phyloP scores from a whole-genome alignment of 352 stramenopile species.

The Pythium angustatum region DNA sequence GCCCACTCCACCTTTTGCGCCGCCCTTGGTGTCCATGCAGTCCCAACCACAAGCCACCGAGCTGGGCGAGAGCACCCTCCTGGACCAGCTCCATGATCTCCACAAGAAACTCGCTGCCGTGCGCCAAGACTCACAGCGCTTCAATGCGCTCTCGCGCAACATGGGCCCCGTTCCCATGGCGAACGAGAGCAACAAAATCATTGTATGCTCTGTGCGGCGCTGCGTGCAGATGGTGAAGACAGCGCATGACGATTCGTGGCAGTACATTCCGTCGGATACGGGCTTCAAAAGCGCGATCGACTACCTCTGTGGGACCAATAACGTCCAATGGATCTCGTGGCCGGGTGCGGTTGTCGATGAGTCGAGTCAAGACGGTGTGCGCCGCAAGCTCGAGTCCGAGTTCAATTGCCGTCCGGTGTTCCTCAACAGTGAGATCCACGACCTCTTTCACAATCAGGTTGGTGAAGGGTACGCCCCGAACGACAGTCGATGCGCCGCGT shows the following conservation, averaged over 20 bases:
- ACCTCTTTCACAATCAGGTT: slow-evolving; percentile 85
- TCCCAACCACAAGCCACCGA: slow-evolving; percentile 25
- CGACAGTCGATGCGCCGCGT: no score
- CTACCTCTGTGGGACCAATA: slow-evolving; percentile 67
- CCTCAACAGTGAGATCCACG: slow-evolving; percentile 66
- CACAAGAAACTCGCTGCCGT: slow-evolving; percentile 67
- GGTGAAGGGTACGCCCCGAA: not conserved
- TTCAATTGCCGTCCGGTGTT: slow-evolving; percentile 88
- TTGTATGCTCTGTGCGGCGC: slow-evolving; percentile 65
- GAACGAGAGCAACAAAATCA: slow-evolving; percentile 79
- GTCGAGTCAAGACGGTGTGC: slow-evolving; percentile 73
- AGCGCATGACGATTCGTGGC: slow-evolving; percentile 67
- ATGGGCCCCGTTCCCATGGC: slow-evolving; percentile 73
- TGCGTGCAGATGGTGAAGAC: slow-evolving; percentile 81
- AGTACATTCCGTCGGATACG: slow-evolving; percentile 64
- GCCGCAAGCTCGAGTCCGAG: slow-evolving; percentile 75
- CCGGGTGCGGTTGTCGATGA: slow-evolving; percentile 78
- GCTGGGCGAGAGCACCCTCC: slow-evolving; percentile 66
- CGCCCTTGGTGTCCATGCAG: not conserved
- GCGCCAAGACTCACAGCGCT: slow-evolving; percentile 76
- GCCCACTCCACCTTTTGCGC: not conserved
- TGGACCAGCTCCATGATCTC: slow-evolving; percentile 80
- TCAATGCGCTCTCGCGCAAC: slow-evolving; percentile 59
- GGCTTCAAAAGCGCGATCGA: slow-evolving; percentile 80
- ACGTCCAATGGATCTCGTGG: slow-evolving; percentile 92